Base-by-base conservation (phyloP, 2,329 filamentous ascomycete genomes). In the Amesomyces nigricolor region DNA sequence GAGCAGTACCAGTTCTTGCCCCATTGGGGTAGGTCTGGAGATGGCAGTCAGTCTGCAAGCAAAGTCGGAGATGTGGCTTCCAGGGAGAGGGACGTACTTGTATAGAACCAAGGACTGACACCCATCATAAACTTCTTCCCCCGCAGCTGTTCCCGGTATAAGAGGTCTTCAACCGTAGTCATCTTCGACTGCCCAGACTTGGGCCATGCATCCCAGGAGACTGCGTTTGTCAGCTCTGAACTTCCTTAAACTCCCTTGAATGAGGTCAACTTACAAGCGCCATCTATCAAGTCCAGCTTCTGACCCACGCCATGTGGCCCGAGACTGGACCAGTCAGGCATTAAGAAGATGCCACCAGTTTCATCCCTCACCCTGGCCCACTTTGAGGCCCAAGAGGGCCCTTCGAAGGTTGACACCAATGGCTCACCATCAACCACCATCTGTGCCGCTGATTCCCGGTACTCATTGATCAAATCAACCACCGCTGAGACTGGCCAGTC, bases 1-100 rank as follows among this genome's bases (percentile, higher is more conserved):
- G 74, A 71, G 67, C 74, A 82, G n/a, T 80, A 69, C 77, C 79
- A 82, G 62, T 81, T 79, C 66, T 83, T 83, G 52, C 71, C 67
- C 62, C 62, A 66, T 38, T 65, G 63, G 0, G 66, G 63, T 6
- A 66, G 57, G 26, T 65, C 63, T 66, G n/a, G 17, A 22, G 7
- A 9, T n/a, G n/a, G n/a, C 17, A 9, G 10, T 17, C 26, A 17
- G 26, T 43, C 13, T 37, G 42, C 8, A 14, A 3, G 17, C 4
- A 16, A 10, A 1, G 13, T 11, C n/a, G 56, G 52, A 38, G 75
- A 4, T 6, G 19, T 11, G 10, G 9, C 11, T 17, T 2, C 14
- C 22, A 19, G 5, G 32, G 22, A 32, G 14, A 16, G 3, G 3
- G 17, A 79, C 66, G 65, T 60, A 70, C 70, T 64, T 2, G 71